These are phyloP conservation scores for Diaporthe nobilis DNA, from an alignment of 2,329 filamentous ascomycete species.

Conservation along the genomic window DNA sequence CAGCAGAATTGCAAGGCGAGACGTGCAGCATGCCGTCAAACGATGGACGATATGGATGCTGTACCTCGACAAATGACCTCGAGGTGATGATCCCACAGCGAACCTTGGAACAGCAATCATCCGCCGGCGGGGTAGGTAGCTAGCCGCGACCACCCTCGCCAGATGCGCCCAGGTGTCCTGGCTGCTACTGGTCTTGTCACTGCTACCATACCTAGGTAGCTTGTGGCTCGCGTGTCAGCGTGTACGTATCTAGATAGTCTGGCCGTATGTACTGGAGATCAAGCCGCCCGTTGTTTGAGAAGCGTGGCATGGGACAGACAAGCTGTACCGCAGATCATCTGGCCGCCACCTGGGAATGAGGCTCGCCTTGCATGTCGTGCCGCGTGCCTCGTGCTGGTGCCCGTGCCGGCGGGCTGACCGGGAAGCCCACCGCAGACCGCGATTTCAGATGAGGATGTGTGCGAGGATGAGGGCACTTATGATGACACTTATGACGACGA, in stretches of 20 bases:
- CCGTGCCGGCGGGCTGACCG: not conserved
- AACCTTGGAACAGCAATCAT: slow-evolving; percentile 13
- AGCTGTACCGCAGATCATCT: slow-evolving; percentile 28
- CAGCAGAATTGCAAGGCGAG: slow-evolving; percentile 30
- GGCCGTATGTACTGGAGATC: slow-evolving; percentile 6
- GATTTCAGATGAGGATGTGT: not conserved
- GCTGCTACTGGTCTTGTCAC: not conserved
- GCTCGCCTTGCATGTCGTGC: slow-evolving; percentile 24
- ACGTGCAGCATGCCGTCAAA: slow-evolving; percentile 31
- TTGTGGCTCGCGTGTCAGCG: slow-evolving; percentile 3
- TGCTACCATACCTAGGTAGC: not conserved
- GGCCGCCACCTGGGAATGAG: slow-evolving; percentile 25
- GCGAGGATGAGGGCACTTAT: not conserved
- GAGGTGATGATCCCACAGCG: not conserved
- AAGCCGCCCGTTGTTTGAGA: slow-evolving; percentile 28
- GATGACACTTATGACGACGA: not conserved
- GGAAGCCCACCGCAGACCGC: not conserved
- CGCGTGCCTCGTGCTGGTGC: not conserved
- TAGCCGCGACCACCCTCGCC: not conserved
- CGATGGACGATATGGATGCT: slow-evolving; percentile 3
- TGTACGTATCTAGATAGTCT: not conserved
- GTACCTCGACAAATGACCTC: not conserved
- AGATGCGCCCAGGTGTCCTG: not conserved
- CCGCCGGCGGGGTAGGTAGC: not conserved
- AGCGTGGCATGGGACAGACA: slow-evolving; percentile 25